Conservation (phyloP, 2,329 filamentous ascomycete species). For the Purpureocillium takamizusanense region DNA sequence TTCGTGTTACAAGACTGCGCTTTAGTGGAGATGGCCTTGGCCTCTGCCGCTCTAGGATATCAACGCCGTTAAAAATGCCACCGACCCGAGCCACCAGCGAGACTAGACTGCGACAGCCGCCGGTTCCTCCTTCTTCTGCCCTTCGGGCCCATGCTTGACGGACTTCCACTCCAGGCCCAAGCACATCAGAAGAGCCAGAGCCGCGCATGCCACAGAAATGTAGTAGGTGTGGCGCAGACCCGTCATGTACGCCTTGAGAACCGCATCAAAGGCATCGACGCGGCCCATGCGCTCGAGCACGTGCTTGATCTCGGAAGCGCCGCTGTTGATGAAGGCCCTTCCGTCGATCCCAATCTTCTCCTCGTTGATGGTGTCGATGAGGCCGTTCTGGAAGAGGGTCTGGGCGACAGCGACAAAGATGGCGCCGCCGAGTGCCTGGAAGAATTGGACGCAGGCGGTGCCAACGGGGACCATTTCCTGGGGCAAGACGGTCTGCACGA, state of each 20-base stretch:
- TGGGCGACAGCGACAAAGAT: constrained; percentile 57
- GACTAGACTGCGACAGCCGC: constrained; percentile 11
- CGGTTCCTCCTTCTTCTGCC: constrained; percentile 14
- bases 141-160: constrained; percentile 33
- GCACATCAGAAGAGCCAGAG: constrained; percentile 32
- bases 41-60: neutral
- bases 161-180: constrained; percentile 43
- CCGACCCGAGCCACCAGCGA: too few species aligned
- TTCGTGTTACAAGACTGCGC: too few species aligned
- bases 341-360: constrained; percentile 37
- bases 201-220: constrained; percentile 39
- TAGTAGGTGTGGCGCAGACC: constrained; percentile 43
- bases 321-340: constrained; percentile 39
- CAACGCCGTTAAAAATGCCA: neutral
- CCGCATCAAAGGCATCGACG: constrained; percentile 29
- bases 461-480: constrained; percentile 39
- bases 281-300: constrained; percentile 32
- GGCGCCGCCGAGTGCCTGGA: constrained; percentile 57
- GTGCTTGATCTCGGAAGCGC: constrained; percentile 38
- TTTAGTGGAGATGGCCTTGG: constrained; percentile 2
- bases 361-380: constrained; percentile 41
- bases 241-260: constrained; percentile 38
- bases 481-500: constrained; percentile 42
- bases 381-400: constrained; percentile 57
- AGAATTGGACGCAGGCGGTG: constrained; percentile 47